phyloP scores from a whole-genome alignment of 2,329 filamentous ascomycete genomes.

The Aspergillus terreus region DNA sequence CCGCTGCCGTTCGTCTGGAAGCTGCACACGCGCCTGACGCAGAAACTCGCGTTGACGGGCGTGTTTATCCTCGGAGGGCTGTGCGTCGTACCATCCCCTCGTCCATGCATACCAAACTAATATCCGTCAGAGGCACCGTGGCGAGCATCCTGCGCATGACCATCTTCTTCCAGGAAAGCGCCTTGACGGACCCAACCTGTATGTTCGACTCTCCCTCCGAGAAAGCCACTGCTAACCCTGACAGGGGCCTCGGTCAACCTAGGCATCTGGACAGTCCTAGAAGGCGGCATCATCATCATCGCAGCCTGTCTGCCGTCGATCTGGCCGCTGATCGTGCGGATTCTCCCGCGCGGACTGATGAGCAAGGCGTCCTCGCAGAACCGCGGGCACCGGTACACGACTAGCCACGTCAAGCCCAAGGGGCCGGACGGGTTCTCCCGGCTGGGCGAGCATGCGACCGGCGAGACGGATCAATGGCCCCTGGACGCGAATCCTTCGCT shows the following conservation, averaged over 20 bases:
- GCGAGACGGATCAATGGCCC: slow-evolving; percentile 2
- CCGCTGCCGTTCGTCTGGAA: slow-evolving; percentile 14
- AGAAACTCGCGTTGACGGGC: slow-evolving; percentile 18
- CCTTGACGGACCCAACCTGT: slow-evolving; percentile 15
- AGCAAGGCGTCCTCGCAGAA: slow-evolving; percentile 3
- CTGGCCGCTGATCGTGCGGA: slow-evolving; percentile 16
- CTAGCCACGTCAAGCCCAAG: slow-evolving; percentile 3
- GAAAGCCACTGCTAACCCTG: background rate
- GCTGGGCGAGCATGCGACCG: background rate
- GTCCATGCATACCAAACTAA: background rate
- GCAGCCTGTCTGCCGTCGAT: slow-evolving; percentile 19
- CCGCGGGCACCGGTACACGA: background rate
- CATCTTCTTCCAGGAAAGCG: slow-evolving; percentile 9
- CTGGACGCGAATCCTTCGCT: background rate
- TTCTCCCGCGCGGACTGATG: slow-evolving; percentile 3
- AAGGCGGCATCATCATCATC: slow-evolving; percentile 20
- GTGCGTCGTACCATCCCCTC: slow-evolving; percentile 8
- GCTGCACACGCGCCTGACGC: slow-evolving; percentile 7
- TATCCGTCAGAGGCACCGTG: slow-evolving; percentile 13
- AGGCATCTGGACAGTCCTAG: slow-evolving; percentile 16
- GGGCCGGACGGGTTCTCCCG: slow-evolving; percentile 4
- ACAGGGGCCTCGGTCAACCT: slow-evolving; percentile 17
- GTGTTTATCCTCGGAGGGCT: slow-evolving; percentile 21
- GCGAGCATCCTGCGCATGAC: slow-evolving; percentile 17
- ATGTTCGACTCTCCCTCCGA: background rate